These are phyloP conservation scores for Coleophoma crateriformis DNA, from an alignment of 2,329 filamentous ascomycete species.

Conservation along the genomic window DNA sequence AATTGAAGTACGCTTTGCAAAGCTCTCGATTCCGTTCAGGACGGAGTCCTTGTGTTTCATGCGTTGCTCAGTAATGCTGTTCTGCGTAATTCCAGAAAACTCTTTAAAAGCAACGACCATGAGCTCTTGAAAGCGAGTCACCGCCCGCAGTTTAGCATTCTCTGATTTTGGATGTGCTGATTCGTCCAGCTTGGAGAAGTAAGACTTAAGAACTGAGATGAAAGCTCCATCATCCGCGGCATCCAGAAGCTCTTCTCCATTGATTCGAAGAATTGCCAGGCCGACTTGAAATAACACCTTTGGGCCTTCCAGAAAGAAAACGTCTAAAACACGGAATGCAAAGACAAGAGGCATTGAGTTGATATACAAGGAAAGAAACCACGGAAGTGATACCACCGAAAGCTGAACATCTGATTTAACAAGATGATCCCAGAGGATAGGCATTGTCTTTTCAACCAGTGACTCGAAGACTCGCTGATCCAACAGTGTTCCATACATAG, in stretches of 20 bases:
- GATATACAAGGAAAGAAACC: constrained; percentile 97
- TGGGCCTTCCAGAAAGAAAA: constrained; percentile 96
- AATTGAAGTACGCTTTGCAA: constrained; percentile 94
- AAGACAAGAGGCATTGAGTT: constrained; percentile 99
- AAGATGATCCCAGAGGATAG: constrained; percentile 96
- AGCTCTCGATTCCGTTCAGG: constrained; percentile 92
- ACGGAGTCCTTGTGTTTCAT: constrained; percentile 92
- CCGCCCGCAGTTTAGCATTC: constrained; percentile 87
- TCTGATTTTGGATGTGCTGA: constrained; percentile 94
- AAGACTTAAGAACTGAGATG: constrained; percentile 91
- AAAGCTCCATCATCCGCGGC: constrained; percentile 93
- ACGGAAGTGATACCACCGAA: constrained; percentile 92
- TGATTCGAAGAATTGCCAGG: constrained; percentile 92
- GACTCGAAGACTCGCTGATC: constrained; percentile 98
- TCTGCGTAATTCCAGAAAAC: constrained; percentile 91
- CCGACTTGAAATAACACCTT: constrained; percentile 98
- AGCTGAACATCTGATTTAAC: constrained; percentile 94
- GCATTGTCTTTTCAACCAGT: constrained; percentile 98
- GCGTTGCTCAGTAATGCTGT: constrained; percentile 82
- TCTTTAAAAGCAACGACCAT: constrained; percentile 99
- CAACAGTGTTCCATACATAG: constrained; percentile 96
- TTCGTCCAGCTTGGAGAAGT: constrained; percentile 89
- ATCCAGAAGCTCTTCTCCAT: constrained; percentile 91
- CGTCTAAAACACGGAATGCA: constrained; percentile 91
- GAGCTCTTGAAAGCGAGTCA: constrained; percentile 93